These are phyloP conservation scores for Otatea glauca DNA, from an alignment of 176 grass and related monocot species.

Conservation along the genomic window DNA sequence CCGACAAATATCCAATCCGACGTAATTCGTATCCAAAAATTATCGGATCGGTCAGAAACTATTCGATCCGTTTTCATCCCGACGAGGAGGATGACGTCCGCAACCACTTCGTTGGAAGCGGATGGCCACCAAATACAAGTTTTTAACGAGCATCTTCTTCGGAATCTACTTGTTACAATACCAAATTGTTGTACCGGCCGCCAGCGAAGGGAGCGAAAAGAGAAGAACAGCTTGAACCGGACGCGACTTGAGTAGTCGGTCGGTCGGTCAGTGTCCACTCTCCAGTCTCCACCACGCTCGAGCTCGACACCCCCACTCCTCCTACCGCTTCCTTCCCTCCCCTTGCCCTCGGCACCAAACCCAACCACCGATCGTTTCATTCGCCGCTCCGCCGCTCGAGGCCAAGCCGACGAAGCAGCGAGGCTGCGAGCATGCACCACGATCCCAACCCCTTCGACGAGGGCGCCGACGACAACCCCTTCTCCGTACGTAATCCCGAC, in stretches of 20 bases:
- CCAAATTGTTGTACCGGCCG: no score
- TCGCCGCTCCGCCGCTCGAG: neutral
- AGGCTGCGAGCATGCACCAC: constrained; percentile 60
- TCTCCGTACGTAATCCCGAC: constrained; percentile 55
- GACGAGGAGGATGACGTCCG: no score
- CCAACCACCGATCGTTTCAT: constrained; percentile 24
- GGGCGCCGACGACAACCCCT: constrained; percentile 68
- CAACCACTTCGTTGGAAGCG: no score
- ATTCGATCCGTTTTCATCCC: no score
- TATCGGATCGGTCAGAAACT: no score
- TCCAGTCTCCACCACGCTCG: constrained; percentile 15
- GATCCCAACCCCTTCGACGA: constrained; percentile 91
- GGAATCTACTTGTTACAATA: no score
- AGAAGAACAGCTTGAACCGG: constrained; percentile 24
- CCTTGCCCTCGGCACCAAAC: neutral
- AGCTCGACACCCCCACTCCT: constrained; percentile 28
- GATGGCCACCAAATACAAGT: no score
- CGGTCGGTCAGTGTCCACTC: constrained; percentile 9
- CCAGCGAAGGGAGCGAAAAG: neutral
- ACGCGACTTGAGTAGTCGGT: constrained; percentile 38
- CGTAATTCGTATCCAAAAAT: no score
- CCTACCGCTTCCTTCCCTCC: neutral
- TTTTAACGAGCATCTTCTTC: no score
- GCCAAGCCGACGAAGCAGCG: neutral
- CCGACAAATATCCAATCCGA: no score